Percentiles rank a stretch among this genome's conserved stretches.
Conservation (phyloP, 2,329 filamentous ascomycete genomes). For the Aspergillus sp. region DNA sequence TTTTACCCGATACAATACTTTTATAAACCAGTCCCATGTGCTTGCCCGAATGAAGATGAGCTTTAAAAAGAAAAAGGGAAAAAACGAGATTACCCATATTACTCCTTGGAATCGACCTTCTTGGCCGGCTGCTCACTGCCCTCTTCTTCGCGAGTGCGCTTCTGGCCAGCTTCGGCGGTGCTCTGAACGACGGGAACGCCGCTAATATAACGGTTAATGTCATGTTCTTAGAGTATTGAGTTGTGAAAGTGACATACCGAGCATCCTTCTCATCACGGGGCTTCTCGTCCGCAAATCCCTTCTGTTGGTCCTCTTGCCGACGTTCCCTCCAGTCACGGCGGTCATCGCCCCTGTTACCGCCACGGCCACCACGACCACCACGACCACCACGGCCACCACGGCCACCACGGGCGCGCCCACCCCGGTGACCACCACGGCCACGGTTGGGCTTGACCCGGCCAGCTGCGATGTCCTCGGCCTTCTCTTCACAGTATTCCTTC, state of each 20-base stretch:
- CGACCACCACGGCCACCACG: conserved; percentile 27
- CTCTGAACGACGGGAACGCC: conserved; percentile 40
- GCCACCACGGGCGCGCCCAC: conserved; percentile 29
- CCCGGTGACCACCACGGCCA: conserved; percentile 39
- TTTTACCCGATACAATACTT: neutral
- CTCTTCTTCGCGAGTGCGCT: conserved; percentile 41
- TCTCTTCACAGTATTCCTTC: conserved; percentile 75
- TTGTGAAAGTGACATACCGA: conserved; percentile 27
- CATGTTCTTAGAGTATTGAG: neutral
- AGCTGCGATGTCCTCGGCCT: conserved; percentile 63
- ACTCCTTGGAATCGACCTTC: conserved; percentile 44
- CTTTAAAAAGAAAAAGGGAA: neutral
- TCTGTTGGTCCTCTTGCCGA: conserved; percentile 39
- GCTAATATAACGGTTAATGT: conserved; percentile 22
- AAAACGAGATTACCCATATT: conserved; percentile 7
- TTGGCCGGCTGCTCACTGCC: conserved; percentile 37
- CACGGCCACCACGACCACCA: conserved; percentile 31
- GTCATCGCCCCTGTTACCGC: conserved; percentile 21
- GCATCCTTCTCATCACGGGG: conserved; percentile 35
- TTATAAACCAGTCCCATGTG: neutral
- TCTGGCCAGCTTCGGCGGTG: conserved; percentile 34
- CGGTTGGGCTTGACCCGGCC: conserved; percentile 59
- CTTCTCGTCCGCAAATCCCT: conserved; percentile 28
- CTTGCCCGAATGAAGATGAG: no score
- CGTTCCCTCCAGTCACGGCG: conserved; percentile 40